Evolutionary conservation across 2,329 filamentous ascomycete genomes (phyloP).

Genomic region (Sporothrix protearum): DNA sequence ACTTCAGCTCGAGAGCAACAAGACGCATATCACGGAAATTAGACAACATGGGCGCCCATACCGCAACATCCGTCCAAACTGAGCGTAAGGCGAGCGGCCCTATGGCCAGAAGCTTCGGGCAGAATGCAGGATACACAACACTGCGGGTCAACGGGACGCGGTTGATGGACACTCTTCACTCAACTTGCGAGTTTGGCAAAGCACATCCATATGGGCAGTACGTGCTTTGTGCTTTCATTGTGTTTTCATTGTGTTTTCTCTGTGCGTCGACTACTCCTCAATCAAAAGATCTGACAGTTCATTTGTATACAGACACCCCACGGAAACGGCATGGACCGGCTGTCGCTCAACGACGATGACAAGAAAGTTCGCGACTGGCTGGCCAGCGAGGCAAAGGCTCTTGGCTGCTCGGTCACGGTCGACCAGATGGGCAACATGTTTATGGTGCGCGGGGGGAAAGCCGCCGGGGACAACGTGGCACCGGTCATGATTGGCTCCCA

Average conservation of each 20-base stretch:
- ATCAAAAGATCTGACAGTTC: too few relatives aligned
- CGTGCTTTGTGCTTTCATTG: not conserved
- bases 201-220: slow-evolving; percentile 27
- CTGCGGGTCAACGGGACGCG: slow-evolving; percentile 26
- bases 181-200: slow-evolving; percentile 28
- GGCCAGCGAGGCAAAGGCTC: slow-evolving; percentile 54
- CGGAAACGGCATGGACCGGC: slow-evolving; percentile 70
- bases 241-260: too few relatives aligned
- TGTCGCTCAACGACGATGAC: slow-evolving; percentile 68
- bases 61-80: not conserved
- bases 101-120: not conserved
- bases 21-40: not conserved
- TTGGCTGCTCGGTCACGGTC: slow-evolving; percentile 64
- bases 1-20: not conserved
- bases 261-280: too few relatives aligned
- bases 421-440: slow-evolving; percentile 85
- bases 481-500: slow-evolving; percentile 67
- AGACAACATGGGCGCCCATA: not conserved
- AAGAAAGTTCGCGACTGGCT: slow-evolving; percentile 74
- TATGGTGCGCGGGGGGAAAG: slow-evolving; percentile 66
- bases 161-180: slow-evolving; percentile 28
- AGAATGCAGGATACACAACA: not conserved
- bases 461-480: slow-evolving; percentile 57
- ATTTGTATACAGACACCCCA: slow-evolving; percentile 19
- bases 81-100: not conserved